Percentiles rank a stretch among this genome's conserved stretches.
Evolutionary conservation across 2,329 filamentous ascomycete genomes (phyloP).

Genomic region (Fusarium staphyleae): DNA sequence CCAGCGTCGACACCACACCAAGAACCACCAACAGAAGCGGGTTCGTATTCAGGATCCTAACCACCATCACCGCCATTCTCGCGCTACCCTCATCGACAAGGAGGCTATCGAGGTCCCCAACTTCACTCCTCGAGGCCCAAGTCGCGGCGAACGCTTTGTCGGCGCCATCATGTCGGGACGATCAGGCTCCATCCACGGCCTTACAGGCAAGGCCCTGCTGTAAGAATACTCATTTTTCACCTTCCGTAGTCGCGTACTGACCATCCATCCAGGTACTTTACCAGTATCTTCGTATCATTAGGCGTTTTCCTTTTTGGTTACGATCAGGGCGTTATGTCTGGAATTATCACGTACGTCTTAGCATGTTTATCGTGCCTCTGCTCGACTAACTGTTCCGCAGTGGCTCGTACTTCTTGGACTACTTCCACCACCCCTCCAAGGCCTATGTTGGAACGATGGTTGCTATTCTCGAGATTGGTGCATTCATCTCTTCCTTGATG

Average conservation of each 20-base stretch:
- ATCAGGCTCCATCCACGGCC: slow-evolving; percentile 79
- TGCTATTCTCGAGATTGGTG: slow-evolving; percentile 92
- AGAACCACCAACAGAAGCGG: slow-evolving; percentile 60
- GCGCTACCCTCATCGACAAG: slow-evolving; percentile 61
- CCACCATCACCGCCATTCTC: slow-evolving; percentile 47
- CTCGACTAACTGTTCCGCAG: slow-evolving; percentile 56
- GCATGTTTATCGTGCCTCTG: background rate
- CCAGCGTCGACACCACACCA: slow-evolving; percentile 54
- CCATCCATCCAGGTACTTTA: slow-evolving; percentile 76
- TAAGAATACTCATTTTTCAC: slow-evolving; percentile 52
- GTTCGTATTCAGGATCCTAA: slow-evolving; percentile 70
- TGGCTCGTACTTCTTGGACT: slow-evolving; percentile 85
- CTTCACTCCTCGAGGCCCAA: slow-evolving; percentile 68
- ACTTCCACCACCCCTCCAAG: slow-evolving; percentile 87
- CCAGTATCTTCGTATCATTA: slow-evolving; percentile 86
- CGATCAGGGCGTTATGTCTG: slow-evolving; percentile 89
- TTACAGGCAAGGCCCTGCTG: slow-evolving; percentile 95
- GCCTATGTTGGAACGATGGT: slow-evolving; percentile 97
- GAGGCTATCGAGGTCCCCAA: slow-evolving; percentile 85
- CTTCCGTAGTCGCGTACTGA: slow-evolving; percentile 24
- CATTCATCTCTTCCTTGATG: slow-evolving; percentile 85
- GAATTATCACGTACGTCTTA: slow-evolving; percentile 66
- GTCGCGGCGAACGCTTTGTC: slow-evolving; percentile 72
- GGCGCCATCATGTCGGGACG: slow-evolving; percentile 87
- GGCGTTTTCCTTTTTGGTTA: slow-evolving; percentile 91